Evolutionary conservation across 768 basidiomycete species (phyloP).

Genomic region (Boletus vinaceobasis): DNA sequence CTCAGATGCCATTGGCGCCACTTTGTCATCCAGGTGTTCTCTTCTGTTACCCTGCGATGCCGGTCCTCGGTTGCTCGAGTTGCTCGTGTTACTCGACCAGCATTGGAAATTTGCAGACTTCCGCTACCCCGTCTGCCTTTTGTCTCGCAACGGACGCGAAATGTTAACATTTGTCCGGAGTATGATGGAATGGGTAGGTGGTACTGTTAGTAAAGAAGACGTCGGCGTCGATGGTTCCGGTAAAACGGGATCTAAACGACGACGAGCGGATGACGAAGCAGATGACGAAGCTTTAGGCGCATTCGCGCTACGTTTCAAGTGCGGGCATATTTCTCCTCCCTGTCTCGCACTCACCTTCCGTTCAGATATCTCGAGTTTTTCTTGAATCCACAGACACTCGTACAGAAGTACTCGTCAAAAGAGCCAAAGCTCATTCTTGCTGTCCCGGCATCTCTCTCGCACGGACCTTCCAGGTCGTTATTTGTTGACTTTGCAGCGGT

Average conservation of each 20-base stretch:
- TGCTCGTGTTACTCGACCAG: slow-evolving; percentile 94
- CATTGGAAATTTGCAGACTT: slow-evolving; percentile 92
- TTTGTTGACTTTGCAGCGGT: slow-evolving; percentile 85
- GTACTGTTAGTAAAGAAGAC: slow-evolving; percentile 90
- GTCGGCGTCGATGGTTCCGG: slow-evolving; percentile 73
- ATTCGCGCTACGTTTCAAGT: slow-evolving; percentile 87
- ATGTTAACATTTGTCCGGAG: slow-evolving; percentile 92
- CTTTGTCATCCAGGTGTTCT: slow-evolving; percentile 75
- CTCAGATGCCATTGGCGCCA: slow-evolving; percentile 83
- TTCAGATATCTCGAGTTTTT: slow-evolving; percentile 90
- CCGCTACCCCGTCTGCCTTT: slow-evolving; percentile 88
- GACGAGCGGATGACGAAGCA: slow-evolving; percentile 62
- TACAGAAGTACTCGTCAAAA: slow-evolving; percentile 78
- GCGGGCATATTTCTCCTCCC: slow-evolving; percentile 21
- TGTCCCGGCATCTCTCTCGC: slow-evolving; percentile 87
- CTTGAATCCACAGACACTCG: slow-evolving; percentile 72
- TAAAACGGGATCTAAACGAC: slow-evolving; percentile 48
- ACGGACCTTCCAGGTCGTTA: slow-evolving; percentile 83
- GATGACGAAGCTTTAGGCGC: slow-evolving; percentile 85
- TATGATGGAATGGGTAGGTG: slow-evolving; percentile 99
- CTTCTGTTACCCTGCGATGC: slow-evolving; percentile 91
- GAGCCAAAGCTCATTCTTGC: slow-evolving; percentile 93
- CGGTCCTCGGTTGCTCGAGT: slow-evolving; percentile 90
- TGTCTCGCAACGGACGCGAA: slow-evolving; percentile 86
- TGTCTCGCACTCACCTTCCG: not conserved